Evolutionary conservation across 1,284 basidiomycete species (phyloP).

Genomic region (Tilletia caries): DNA sequence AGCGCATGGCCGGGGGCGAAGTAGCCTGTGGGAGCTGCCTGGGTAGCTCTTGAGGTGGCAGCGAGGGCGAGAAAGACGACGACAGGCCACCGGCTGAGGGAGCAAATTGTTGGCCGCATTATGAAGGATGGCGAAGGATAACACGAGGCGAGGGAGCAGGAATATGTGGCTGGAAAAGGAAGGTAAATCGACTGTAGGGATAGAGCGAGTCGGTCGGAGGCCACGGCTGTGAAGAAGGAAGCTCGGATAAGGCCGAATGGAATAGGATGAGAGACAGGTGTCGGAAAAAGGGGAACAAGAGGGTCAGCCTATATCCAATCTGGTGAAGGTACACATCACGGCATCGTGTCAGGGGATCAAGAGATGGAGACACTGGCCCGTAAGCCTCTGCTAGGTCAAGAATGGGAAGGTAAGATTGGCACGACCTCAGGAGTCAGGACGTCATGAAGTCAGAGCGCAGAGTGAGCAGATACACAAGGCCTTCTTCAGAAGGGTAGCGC

Average conservation of each 20-base stretch:
- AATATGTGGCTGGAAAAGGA: neutral
- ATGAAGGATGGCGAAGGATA: neutral
- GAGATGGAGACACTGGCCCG: no score
- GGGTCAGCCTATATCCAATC: no score
- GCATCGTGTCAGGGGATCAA: no score
- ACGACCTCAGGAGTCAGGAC: no score
- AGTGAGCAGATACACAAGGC: no score
- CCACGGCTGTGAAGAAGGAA: neutral
- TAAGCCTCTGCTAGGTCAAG: no score
- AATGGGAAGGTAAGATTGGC: no score
- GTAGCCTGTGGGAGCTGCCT: neutral
- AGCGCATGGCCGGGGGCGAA: neutral
- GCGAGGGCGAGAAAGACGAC: slow-evolving; percentile 1
- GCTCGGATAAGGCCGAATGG: neutral
- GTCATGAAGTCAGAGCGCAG: no score
- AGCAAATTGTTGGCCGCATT: neutral
- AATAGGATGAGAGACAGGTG: neutral
- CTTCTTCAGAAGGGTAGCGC: no score
- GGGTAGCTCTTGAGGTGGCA: neutral
- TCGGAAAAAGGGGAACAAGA: neutral
- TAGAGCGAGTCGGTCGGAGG: neutral
- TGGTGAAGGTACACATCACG: no score
- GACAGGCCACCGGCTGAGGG: neutral
- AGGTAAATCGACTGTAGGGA: neutral
- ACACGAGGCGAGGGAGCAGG: neutral